Evolutionary conservation across 2,329 filamentous ascomycete species (phyloP).

Genomic region (Xylariaceae sp.): DNA sequence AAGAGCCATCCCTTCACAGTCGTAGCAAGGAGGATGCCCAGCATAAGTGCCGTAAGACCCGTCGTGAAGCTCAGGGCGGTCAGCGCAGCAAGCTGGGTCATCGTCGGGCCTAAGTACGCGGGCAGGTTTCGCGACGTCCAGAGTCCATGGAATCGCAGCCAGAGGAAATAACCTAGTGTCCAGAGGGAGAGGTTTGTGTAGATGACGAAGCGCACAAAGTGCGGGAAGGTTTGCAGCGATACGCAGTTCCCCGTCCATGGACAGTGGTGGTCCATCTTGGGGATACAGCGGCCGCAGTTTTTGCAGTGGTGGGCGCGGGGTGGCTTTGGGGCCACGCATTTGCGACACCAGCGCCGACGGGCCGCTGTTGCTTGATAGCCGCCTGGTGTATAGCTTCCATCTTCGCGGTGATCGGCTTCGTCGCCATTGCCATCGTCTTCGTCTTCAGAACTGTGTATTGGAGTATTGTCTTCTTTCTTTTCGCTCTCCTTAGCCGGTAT

Average conservation of each 20-base stretch:
- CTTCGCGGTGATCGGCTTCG: not conserved
- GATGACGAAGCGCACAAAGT: constrained; percentile 74
- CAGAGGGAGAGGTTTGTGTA: constrained; percentile 65
- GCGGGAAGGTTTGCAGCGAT: constrained; percentile 74
- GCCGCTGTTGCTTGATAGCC: constrained; percentile 3
- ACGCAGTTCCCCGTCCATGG: constrained; percentile 84
- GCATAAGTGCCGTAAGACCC: constrained; percentile 55
- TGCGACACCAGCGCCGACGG: constrained; percentile 62
- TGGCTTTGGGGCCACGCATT: constrained; percentile 70
- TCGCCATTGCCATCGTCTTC: constrained; percentile 14
- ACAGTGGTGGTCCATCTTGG: constrained; percentile 83
- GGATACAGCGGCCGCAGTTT: constrained; percentile 68
- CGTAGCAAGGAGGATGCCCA: constrained; percentile 62
- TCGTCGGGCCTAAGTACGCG: constrained; percentile 67
- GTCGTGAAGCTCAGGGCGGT: constrained; percentile 57
- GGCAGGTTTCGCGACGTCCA: constrained; percentile 65
- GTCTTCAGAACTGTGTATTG: constrained; percentile 26
- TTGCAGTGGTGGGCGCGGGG: constrained; percentile 78
- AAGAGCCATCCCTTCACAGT: constrained; percentile 58
- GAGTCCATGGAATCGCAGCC: constrained; percentile 52
- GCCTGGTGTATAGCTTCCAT: not conserved
- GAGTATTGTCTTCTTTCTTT: constrained; percentile 29
- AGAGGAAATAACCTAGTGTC: constrained; percentile 58
- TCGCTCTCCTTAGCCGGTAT: constrained; percentile 20
- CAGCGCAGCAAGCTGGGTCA: constrained; percentile 56